Evolutionary conservation across 2,329 filamentous ascomycete species (phyloP).

Genomic region (Cladosporium cucumerinum): DNA sequence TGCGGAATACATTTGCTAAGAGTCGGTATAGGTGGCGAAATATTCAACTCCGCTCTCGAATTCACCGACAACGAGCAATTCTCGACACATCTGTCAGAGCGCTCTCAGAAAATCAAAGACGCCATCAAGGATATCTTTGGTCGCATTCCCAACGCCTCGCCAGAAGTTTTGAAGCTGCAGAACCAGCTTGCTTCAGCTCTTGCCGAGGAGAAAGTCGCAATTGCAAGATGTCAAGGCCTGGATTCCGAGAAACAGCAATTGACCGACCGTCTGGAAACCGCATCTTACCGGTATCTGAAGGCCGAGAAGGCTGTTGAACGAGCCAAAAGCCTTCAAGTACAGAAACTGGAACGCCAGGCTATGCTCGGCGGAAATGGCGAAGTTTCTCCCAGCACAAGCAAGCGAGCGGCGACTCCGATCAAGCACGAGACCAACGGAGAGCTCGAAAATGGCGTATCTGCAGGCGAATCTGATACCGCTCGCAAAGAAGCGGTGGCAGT

Average conservation of each 20-base stretch:
- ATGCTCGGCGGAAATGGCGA: constrained; percentile 61
- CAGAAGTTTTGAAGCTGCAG: constrained; percentile 71
- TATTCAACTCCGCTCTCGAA: constrained; percentile 52
- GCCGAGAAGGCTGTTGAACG: constrained; percentile 94
- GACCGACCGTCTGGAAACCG: constrained; percentile 80
- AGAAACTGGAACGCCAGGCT: constrained; percentile 87
- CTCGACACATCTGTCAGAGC: constrained; percentile 73
- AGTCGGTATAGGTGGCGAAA: constrained; percentile 32
- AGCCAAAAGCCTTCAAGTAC: constrained; percentile 80
- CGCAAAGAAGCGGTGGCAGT: constrained; percentile 75
- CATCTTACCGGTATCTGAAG: constrained; percentile 87
- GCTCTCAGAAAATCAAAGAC: constrained; percentile 71
- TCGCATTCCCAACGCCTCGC: constrained; percentile 49
- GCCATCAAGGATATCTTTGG: constrained; percentile 68
- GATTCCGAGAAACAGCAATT: constrained; percentile 78
- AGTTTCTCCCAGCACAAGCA: constrained; percentile 19
- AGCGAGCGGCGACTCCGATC: constrained; percentile 8
- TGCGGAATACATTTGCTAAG: constrained; percentile 31
- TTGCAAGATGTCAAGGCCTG: constrained; percentile 71
- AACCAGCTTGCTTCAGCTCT: constrained; percentile 70
- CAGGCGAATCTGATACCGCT: constrained; percentile 68
- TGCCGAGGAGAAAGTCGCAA: constrained; percentile 76
- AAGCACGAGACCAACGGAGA: constrained; percentile 47
- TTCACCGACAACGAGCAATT: constrained; percentile 61
- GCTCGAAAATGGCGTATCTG: constrained; percentile 54